Evolutionary conservation across 116 monocot genomes (phyloP), one percentile per base, ranked within the genome.

Genomic region (Dioscorea cayenensis): DNA sequence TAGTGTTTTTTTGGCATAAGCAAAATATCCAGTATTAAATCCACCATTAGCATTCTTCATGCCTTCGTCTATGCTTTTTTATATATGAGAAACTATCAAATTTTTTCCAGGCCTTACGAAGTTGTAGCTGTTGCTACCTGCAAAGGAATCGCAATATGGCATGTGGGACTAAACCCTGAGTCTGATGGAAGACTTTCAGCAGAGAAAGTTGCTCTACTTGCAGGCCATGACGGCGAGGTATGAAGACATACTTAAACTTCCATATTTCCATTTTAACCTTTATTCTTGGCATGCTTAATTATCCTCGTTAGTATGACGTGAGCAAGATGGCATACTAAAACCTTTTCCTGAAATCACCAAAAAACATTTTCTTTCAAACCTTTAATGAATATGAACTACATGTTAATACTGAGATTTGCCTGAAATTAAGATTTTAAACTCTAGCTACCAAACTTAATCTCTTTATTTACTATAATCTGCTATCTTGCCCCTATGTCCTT

Each of bases 201-300:
- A 29, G 79, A 92, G 36, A 96, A 86, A 66, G 79, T 92, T 51
- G 87, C 86, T 14, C 51, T 90, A 68, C 86, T 96, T 22, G 73
- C 87, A 49, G 92, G 90, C 27, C 96, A 96, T 72, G 90, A 88
- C 74, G 79, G 87, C 27, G 96, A 96, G 92, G 96, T 96, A 88
- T 43, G 48, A 61, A 64, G 25, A 20, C 49, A 28, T 69, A 22
- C 25, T 6, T 43, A 32, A 32, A 43, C 43, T 43, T 43, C 11
- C 43, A 12, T 12, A 43, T 63, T 63, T 63, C 23, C 63, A 21
- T 63, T 63, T 10, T 43, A 12, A 43, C 6, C 7, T 43, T 43
- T 43, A 12, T 43, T 7, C 43, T 43, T 43, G 43, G 4, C 7
- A 43, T 7, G 43, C 6, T 9, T 43, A 43, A 12, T 43, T 43